phyloP scores from a whole-genome alignment of 2,329 filamentous ascomycete species.

The Rutstroemia sp. region DNA sequence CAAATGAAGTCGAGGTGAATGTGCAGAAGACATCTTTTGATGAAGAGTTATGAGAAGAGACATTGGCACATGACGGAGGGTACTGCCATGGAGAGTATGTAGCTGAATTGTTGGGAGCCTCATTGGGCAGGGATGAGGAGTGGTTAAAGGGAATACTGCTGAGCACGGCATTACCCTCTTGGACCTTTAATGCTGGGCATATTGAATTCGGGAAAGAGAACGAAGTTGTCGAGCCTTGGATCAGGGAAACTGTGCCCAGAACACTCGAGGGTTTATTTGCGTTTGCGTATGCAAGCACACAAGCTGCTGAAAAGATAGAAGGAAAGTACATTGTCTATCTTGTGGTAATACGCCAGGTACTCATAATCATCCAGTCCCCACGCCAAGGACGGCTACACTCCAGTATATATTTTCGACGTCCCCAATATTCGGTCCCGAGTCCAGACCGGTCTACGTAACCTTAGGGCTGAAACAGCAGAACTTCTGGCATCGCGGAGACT shows the following conservation, averaged over 20 bases:
- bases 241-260: neutral
- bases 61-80: neutral
- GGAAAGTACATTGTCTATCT: neutral
- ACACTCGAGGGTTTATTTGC: neutral
- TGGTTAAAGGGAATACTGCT: neutral
- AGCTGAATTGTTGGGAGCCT: neutral
- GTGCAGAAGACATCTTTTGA: constrained; percentile 16
- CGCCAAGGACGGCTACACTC: too few species aligned
- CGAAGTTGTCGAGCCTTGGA: neutral
- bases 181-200: neutral
- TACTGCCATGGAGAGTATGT: neutral
- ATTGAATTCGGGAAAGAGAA: neutral
- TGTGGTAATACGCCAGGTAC: neutral
- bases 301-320: neutral
- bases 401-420: neutral
- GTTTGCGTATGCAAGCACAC: neutral
- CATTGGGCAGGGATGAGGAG: neutral
- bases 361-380: neutral
- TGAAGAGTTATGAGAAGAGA: neutral
- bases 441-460: neutral
- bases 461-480: too few species aligned
- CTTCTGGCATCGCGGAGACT: too few species aligned
- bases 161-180: neutral
- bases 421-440: neutral
- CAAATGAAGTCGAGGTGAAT: constrained; percentile 23